phyloP scores from a whole-genome alignment of 371 early-diverging fungal species.

The Paraphysoderma sedebokerense region DNA sequence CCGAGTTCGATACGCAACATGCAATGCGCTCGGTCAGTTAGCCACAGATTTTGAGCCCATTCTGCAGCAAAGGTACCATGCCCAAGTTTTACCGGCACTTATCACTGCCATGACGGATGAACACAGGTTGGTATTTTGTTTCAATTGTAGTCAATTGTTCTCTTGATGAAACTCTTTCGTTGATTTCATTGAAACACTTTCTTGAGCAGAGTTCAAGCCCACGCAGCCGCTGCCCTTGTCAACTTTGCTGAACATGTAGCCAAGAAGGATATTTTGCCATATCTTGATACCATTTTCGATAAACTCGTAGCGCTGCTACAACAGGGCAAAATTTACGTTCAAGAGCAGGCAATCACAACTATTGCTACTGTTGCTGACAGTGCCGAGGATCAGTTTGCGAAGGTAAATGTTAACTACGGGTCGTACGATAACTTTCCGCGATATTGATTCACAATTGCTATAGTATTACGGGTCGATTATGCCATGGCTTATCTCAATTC shows the following conservation, averaged over 20 bases:
- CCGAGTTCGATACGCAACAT: constrained; percentile 89
- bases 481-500: constrained; percentile 74
- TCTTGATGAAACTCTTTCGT: not conserved
- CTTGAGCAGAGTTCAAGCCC: constrained; percentile 60
- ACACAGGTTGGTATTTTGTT: constrained; percentile 22
- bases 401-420: too few relatives aligned
- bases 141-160: constrained; percentile 4
- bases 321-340: constrained; percentile 67
- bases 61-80: constrained; percentile 65
- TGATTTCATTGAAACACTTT: not conserved
- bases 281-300: constrained; percentile 72
- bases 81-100: constrained; percentile 50
- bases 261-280: constrained; percentile 57
- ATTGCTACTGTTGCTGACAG: constrained; percentile 94
- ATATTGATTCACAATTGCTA: too few relatives aligned
- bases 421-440: too few relatives aligned
- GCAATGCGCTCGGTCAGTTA: constrained; percentile 92
- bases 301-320: constrained; percentile 56
- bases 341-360: constrained; percentile 93
- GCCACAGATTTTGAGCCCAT: constrained; percentile 83
- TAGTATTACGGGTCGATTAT: constrained; percentile 78
- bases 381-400: constrained; percentile 67
- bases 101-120: constrained; percentile 77
- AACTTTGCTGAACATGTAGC: constrained; percentile 82
- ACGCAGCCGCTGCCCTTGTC: constrained; percentile 90